Percentiles rank a stretch among this genome's conserved stretches.
These are phyloP conservation scores for Chlorencoelia australis DNA, from an alignment of 2,329 filamentous ascomycete species.

Conservation along the genomic window DNA sequence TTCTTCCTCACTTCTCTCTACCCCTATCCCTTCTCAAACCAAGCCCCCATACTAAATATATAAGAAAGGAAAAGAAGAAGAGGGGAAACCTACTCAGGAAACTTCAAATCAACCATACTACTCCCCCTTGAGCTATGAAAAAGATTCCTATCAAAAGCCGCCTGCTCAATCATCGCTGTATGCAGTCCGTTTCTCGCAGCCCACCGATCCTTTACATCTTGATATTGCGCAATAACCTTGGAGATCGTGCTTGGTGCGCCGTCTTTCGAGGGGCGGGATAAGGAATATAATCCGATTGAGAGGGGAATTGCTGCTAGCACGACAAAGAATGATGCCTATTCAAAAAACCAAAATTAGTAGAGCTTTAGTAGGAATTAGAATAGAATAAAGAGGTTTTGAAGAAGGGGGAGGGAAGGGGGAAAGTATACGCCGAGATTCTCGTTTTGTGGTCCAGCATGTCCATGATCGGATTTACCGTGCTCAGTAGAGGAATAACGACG, in stretches of 20 bases:
- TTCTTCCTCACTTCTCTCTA: too few species aligned
- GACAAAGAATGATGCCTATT: slow-evolving; percentile 37
- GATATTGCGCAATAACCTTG: slow-evolving; percentile 44
- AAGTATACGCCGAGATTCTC: slow-evolving; percentile 26
- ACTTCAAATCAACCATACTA: slow-evolving; percentile 42
- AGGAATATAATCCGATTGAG: slow-evolving; percentile 34
- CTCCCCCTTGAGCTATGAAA: slow-evolving; percentile 39
- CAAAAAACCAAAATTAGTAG: slow-evolving; percentile 16
- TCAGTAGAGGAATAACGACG: slow-evolving; percentile 18
- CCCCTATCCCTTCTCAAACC: too few species aligned
- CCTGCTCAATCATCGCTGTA: slow-evolving; percentile 50
- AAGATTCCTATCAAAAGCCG: slow-evolving; percentile 50
- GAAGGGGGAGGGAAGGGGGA: too few species aligned
- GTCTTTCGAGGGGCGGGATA: slow-evolving; percentile 30
- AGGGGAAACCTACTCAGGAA: slow-evolving; percentile 49
- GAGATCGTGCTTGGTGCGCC: slow-evolving; percentile 34
- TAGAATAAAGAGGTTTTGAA: slow-evolving; percentile 40
- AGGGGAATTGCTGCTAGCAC: slow-evolving; percentile 35
- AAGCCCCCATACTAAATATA: too few species aligned
- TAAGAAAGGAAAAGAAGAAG: neutral
- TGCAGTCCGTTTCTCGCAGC: slow-evolving; percentile 49
- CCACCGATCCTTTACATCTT: slow-evolving; percentile 40
- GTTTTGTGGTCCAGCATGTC: slow-evolving; percentile 13
- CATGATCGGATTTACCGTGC: slow-evolving; percentile 15
- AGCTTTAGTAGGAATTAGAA: slow-evolving; percentile 30